Percentiles rank a stretch among this genome's conserved stretches.
phyloP scores from a whole-genome alignment of 140 eudicot species.

The Bidens hawaiensis region DNA sequence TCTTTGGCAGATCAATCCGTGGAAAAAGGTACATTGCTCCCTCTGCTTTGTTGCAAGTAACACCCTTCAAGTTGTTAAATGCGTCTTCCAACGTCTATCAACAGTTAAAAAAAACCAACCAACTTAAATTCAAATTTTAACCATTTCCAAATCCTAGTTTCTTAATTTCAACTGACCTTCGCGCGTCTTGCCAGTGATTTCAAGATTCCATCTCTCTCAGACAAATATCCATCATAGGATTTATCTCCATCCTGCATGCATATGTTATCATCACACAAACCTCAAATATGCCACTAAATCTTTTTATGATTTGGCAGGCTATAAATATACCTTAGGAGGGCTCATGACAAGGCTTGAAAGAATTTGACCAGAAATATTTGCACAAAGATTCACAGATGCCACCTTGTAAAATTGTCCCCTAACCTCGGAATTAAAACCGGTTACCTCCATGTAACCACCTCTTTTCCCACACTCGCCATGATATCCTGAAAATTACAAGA shows the following conservation, averaged over 20 bases:
- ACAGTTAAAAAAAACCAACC: background rate
- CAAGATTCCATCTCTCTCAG: conserved; percentile 79
- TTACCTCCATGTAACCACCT: conserved; percentile 98
- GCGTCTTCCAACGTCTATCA: conserved; percentile 80
- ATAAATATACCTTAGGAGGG: conserved; percentile 76
- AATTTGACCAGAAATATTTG: conserved; percentile 91
- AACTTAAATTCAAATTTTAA: background rate
- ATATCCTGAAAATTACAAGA: conserved; percentile 48
- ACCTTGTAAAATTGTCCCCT: conserved; percentile 88
- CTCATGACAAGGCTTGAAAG: conserved; percentile 92
- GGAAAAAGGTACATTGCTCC: conserved; percentile 98
- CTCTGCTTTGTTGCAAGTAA: conserved; percentile 89
- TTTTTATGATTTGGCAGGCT: background rate
- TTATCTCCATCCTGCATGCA: conserved; percentile 82
- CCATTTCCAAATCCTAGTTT: background rate
- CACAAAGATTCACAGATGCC: conserved; percentile 86
- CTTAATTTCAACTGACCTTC: conserved; percentile 48
- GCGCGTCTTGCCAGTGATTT: conserved; percentile 92
- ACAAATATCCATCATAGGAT: conserved; percentile 61
- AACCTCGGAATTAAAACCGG: conserved; percentile 74
- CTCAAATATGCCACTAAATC: background rate
- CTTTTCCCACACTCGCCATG: conserved; percentile 95
- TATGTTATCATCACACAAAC: background rate
- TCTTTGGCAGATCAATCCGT: conserved; percentile 58
- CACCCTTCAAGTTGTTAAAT: conserved; percentile 76